Conservation (phyloP, 192 early-diverging fungal species). For the Lobosporangium transversale region DNA sequence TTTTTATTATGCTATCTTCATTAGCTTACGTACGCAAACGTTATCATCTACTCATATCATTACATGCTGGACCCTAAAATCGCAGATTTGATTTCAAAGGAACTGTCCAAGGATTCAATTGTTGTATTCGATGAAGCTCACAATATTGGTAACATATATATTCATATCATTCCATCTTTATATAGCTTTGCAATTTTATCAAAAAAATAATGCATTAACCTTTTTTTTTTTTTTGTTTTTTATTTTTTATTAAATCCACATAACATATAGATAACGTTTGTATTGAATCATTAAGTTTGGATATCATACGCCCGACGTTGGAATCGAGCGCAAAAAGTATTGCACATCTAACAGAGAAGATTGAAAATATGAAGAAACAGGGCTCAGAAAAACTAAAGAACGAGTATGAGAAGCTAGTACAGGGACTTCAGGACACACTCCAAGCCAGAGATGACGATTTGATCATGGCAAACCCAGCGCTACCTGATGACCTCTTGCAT, state of each 20-base stretch:
- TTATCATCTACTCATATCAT: slow-evolving; percentile 98
- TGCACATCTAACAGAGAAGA: slow-evolving; percentile 69
- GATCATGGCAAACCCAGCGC: slow-evolving; percentile 92
- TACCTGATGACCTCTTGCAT: slow-evolving; percentile 91
- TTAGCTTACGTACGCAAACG: slow-evolving; percentile 89
- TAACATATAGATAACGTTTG: slow-evolving; percentile 90
- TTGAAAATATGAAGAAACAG: slow-evolving; percentile 85
- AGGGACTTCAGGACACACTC: slow-evolving; percentile 81
- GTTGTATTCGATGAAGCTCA: slow-evolving; percentile 99
- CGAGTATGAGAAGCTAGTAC: slow-evolving; percentile 92
- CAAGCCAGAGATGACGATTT: slow-evolving; percentile 83
- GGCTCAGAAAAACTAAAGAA: slow-evolving; percentile 89
- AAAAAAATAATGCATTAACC: too few relatives aligned
- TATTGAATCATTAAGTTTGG: slow-evolving; percentile 96
- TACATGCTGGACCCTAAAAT: slow-evolving; percentile 99
- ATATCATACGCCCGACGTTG: slow-evolving; percentile 89
- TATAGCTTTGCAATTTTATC: too few relatives aligned
- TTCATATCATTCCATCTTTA: background rate
- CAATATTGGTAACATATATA: slow-evolving; percentile 82
- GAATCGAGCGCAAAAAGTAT: slow-evolving; percentile 90
- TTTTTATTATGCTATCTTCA: background rate
- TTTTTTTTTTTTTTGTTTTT: background rate
- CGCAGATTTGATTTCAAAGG: slow-evolving; percentile 95
- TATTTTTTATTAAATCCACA: too few relatives aligned
- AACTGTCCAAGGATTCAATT: slow-evolving; percentile 92